phyloP scores from a whole-genome alignment of 306 rosid genomes.

The Gynostemma pentaphyllum region DNA sequence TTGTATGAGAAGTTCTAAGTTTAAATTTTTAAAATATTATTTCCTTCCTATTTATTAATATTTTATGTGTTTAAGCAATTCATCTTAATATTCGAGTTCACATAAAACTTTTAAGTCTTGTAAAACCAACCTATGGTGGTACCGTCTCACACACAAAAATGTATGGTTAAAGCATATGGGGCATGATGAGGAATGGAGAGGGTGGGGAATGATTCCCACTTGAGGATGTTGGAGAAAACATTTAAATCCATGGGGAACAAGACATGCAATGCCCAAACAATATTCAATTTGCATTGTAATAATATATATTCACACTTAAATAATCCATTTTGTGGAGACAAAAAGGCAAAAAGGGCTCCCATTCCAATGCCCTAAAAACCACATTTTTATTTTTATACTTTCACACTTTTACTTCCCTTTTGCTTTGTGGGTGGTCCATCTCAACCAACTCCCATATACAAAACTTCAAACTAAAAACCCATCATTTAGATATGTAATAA shows the following conservation, averaged over 20 bases:
- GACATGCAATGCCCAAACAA: background rate
- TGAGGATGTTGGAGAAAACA: background rate
- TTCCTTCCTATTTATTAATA: no score
- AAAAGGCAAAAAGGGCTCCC: background rate
- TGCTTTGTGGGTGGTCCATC: no score
- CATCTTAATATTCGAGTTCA: no score
- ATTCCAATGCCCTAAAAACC: no score
- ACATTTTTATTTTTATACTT: background rate
- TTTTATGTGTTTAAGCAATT: no score
- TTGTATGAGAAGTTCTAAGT: no score
- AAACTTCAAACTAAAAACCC: no score
- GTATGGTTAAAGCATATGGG: no score
- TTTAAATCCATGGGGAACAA: background rate
- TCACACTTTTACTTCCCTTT: background rate
- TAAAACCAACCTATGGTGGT: no score
- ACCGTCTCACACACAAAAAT: no score
- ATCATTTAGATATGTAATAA: background rate
- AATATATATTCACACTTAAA: background rate
- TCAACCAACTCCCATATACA: background rate
- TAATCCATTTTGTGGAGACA: background rate
- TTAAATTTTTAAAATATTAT: no score
- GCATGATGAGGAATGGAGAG: background rate
- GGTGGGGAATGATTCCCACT: background rate
- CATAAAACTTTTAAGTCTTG: no score
- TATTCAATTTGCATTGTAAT: background rate